Evolutionary conservation across 2,329 filamentous ascomycete species (phyloP), one percentile per base, ranked within the genome.

Genomic region (Lecanicillium sp.): DNA sequence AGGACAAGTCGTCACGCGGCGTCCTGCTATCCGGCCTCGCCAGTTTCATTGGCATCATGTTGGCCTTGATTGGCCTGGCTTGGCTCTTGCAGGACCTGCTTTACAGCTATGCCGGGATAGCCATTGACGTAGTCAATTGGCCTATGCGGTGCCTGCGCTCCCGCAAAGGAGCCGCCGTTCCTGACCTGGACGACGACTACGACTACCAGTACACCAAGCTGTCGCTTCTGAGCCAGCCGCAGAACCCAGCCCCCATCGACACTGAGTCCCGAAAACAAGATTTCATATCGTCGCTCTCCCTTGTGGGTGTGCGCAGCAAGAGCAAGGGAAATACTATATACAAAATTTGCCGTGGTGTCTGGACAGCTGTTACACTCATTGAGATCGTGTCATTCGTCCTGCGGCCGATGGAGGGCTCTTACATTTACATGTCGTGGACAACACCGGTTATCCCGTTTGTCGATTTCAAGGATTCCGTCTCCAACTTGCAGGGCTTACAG

Each of bases 351-450:
- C 5, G 40, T 49, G 0, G 49, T 53, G 25, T 34, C 1, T 41
- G 40, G 40, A 25, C 14, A 5, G 25, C 18, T 1, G 37, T 41
- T 33, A 39, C 50, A 0, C 9, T 54, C 4, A 48, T 59, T 30
- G 44, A 42, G n/a, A 46, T 52, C 28, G 45, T 51, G 3, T 44
- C 60, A 15, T 45, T 48, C 5, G 8, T 53, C 1, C 11, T 56
- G 11, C 49, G 59, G n/a, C 58, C 58, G 0, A 40, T 46, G 25
- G 58, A 61, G 19, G 48, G 51, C 25, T 58, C 58, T 3, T 34
- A 61, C 20, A 50, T 49, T 1, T 61, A 59, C 41, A 49, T 61
- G 32, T 61, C 58, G 0, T 61, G 59, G 58, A 61, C 59, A 0
- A 49, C 52, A 4, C 50, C 51, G 1, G 49, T 61, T 3, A 42